phyloP scores from a whole-genome alignment of 129 eudicot species.

The Ambrosia artemisiifolia region DNA sequence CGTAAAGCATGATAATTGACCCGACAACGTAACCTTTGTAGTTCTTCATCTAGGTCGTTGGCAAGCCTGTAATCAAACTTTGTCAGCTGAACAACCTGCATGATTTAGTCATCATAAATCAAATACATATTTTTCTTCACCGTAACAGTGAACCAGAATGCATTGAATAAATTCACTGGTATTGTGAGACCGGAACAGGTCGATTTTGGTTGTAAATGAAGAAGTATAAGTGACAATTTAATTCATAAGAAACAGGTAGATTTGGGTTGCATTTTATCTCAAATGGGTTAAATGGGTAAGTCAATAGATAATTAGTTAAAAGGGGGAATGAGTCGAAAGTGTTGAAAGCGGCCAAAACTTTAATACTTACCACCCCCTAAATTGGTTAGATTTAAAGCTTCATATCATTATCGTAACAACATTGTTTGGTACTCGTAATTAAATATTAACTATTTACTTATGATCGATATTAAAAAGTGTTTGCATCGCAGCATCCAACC shows the following conservation, averaged over 20 bases:
- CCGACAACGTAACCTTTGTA: slow-evolving; percentile 90
- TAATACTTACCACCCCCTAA: neutral
- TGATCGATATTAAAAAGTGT: neutral
- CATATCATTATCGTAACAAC: neutral
- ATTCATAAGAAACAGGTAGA: neutral
- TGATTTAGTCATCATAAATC: slow-evolving; percentile 7
- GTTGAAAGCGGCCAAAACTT: neutral
- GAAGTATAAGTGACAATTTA: neutral
- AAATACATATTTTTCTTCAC: slow-evolving; percentile 3
- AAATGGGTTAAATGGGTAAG: neutral
- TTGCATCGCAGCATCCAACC: neutral
- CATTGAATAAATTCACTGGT: neutral
- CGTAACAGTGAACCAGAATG: neutral
- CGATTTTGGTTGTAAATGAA: neutral
- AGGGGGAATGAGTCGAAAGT: neutral
- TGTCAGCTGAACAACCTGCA: slow-evolving; percentile 93
- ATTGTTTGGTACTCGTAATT: neutral
- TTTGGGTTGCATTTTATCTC: neutral
- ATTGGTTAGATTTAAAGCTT: neutral
- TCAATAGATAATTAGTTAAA: neutral
- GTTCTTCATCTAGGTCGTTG: slow-evolving; percentile 68
- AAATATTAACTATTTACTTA: neutral
- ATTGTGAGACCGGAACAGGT: neutral
- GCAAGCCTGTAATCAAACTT: slow-evolving; percentile 97
- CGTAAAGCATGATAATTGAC: slow-evolving; percentile 89